Conservation (phyloP, 768 basidiomycete species). For the Lactifluus piperatus region DNA sequence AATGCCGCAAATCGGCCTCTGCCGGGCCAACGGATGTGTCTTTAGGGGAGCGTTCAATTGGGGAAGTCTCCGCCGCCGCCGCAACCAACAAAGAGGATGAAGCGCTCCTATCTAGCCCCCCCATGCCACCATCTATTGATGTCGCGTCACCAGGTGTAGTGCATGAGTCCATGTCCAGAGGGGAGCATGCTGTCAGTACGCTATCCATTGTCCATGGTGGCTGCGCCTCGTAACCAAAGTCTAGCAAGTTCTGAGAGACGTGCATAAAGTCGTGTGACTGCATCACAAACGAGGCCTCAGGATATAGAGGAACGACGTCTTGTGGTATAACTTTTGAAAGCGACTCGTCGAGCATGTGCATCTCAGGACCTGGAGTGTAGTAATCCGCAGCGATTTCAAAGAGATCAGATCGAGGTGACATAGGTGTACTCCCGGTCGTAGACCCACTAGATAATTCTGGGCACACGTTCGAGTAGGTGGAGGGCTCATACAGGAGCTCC, state of each 20-base stretch:
- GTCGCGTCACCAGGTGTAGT: constrained; percentile 4
- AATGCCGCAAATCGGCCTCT: constrained; percentile 33
- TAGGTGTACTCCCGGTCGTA: constrained; percentile 15
- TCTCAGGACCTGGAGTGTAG: constrained; percentile 6
- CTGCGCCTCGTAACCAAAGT: constrained; percentile 14
- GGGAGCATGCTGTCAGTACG: constrained; percentile 7
- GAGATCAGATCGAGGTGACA: constrained; percentile 20
- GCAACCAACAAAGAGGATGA: constrained; percentile 5
- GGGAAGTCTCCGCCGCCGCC: constrained; percentile 7
- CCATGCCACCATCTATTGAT: not conserved
- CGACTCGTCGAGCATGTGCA: constrained; percentile 16
- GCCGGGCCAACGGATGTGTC: constrained; percentile 8
- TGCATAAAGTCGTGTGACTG: constrained; percentile 12
- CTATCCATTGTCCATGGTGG: constrained; percentile 9
- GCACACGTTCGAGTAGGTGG: constrained; percentile 4
- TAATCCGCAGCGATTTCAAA: constrained; percentile 19
- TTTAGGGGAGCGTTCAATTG: constrained; percentile 4
- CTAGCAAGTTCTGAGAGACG: constrained; percentile 1
- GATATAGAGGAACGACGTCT: constrained; percentile 14
- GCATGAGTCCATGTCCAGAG: constrained; percentile 13
- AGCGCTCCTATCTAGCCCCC: not conserved
- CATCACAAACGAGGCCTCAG: constrained; percentile 3
- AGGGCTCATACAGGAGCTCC: constrained; percentile 6
- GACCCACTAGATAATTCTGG: constrained; percentile 14
- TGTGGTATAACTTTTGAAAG: constrained; percentile 18